Conservation (phyloP, 2,329 filamentous ascomycete species). For the Arthrobotrys sphaeroides region DNA sequence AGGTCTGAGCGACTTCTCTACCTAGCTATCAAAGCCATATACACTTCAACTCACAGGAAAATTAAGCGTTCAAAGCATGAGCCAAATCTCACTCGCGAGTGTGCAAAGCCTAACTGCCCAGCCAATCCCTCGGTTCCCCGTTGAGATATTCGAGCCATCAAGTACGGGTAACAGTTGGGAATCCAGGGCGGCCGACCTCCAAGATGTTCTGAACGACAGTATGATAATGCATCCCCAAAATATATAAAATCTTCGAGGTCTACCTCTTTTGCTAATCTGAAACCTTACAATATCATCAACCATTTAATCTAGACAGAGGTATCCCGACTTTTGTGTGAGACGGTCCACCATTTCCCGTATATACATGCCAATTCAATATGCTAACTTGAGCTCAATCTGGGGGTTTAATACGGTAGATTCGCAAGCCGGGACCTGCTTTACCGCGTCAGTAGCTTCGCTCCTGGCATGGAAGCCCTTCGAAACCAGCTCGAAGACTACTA, state of each 20-base stretch:
- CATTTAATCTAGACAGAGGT: not conserved
- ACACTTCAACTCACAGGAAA: too few relatives aligned
- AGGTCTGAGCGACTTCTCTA: too few relatives aligned
- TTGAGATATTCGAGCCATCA: not conserved
- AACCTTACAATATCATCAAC: too few relatives aligned
- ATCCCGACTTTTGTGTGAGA: slow-evolving; percentile 2
- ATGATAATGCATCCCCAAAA: not conserved
- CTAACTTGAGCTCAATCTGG: too few relatives aligned
- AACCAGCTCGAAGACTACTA: not conserved
- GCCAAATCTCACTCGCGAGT: not conserved
- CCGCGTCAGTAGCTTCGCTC: too few relatives aligned
- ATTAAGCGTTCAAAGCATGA: not conserved
- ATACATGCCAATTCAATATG: not conserved
- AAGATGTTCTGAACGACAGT: not conserved
- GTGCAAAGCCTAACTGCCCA: too few relatives aligned
- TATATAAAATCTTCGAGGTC: not conserved
- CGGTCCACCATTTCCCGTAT: too few relatives aligned
- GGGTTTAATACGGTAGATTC: not conserved
- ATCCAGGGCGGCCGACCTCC: not conserved
- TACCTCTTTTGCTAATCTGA: not conserved
- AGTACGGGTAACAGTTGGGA: not conserved
- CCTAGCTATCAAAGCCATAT: too few relatives aligned
- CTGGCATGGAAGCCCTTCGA: too few relatives aligned
- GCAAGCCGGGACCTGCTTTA: too few relatives aligned
- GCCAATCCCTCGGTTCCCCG: not conserved